Base-by-base conservation (phyloP, 208 protist genomes). In the Leptomonas seymouri region DNA sequence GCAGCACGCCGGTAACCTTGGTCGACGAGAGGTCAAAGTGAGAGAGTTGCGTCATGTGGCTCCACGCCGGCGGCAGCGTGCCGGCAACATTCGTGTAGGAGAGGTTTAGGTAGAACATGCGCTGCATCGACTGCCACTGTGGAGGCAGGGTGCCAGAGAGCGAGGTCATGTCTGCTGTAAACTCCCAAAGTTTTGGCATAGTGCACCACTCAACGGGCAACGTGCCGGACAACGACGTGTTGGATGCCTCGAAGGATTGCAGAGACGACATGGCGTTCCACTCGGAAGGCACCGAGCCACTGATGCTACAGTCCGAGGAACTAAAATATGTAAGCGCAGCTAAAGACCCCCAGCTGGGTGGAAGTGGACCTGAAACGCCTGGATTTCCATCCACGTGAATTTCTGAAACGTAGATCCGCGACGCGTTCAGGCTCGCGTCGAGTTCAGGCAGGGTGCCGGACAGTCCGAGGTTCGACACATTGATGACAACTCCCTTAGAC, bases 381-480 rank as follows among this genome's bases (percentile, higher is more conserved):
- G 41, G 1, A 14, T 41, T 64, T 23, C 3, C 5, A 18, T 8
- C 2, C 16, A 64, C 0, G 25, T 2, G 0, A 23, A 64, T 20
- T 25, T 23, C 6, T 7, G 12, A 3, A 4, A 64, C 21, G 9
- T 39, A 44, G 3, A 64, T 28, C 21, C 15, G 44, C 16, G 44
- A 64, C 31, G 60, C 60, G 46, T 55, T 55, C 14, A 65, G 4
- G 44, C 30, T 20, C 16, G 44, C 60, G 2, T 65, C 31, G 20
- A 65, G 46, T 12, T 53, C 60, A 2, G 60, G 60, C 44, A 65
- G 60, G 0, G 30, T 55, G 44, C 60, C 60, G 21, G 28, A n/a
- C 18, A 64, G 58, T 7, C 15, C 30, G 16, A 42, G 3, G 8
- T 18, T 18, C n/a, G 18, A 36, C 18, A 42, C 4, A 30, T 28